A percentile compares a stretch with the other conserved stretches of the same genome.
These are phyloP conservation scores for Drosera capensis DNA, from an alignment of 148 eudicot species.

Conservation along the genomic window DNA sequence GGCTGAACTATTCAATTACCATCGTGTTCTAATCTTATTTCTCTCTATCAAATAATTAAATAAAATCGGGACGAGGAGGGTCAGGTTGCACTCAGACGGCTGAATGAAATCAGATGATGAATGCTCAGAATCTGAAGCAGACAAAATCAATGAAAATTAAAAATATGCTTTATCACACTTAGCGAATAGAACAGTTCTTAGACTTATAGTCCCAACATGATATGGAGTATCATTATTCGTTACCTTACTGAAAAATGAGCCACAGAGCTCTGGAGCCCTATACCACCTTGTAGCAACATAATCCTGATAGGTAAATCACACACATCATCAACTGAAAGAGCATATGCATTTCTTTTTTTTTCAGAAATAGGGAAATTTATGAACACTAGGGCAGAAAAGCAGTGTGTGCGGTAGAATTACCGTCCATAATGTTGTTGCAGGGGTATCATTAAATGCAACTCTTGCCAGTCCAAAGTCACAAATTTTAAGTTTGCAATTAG, in stretches of 20 bases:
- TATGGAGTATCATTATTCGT: background rate
- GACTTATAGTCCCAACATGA: background rate
- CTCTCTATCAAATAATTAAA: too few species aligned
- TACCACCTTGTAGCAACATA: constrained; percentile 98
- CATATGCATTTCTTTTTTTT: background rate
- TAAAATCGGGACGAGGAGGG: too few species aligned
- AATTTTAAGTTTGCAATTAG: constrained; percentile 85
- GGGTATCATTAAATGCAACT: constrained; percentile 82
- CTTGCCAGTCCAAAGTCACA: constrained; percentile 93
- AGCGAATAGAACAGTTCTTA: background rate
- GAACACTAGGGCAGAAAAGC: background rate
- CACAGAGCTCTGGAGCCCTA: constrained; percentile 94
- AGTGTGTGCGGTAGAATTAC: constrained; percentile 19
- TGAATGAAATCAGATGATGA: too few species aligned
- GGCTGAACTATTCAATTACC: too few species aligned
- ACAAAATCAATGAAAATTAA: too few species aligned
- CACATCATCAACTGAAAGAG: background rate
- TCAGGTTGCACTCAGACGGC: too few species aligned
- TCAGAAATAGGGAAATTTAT: constrained; percentile 3
- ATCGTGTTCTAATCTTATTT: too few species aligned
- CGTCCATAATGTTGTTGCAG: constrained; percentile 79
- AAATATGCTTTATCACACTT: background rate
- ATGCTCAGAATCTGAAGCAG: too few species aligned
- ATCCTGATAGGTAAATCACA: constrained; percentile 29
- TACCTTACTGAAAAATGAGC: constrained; percentile 68